Base-by-base conservation (phyloP, 805 yeast genomes). In the Candida sonorensis region DNA sequence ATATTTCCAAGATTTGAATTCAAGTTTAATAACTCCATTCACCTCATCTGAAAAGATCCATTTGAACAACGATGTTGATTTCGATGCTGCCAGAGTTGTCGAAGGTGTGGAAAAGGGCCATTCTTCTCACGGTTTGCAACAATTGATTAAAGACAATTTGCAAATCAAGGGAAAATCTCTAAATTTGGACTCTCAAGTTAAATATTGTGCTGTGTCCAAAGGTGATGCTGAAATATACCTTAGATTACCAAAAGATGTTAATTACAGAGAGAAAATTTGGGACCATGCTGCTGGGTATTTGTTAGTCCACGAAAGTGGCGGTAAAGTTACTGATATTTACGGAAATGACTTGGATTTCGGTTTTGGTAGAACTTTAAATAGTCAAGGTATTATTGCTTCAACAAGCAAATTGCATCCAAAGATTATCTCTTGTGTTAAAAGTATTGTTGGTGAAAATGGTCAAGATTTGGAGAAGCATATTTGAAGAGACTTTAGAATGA, bases 211-310 rank as follows among this genome's bases (percentile, higher is more conserved):
- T 11, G 68, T 92, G 28, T 78, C 97, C 9, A 70, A 80, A 41
- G 98, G 98, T 22, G 81, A 81, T 35, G 97, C 96, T 4, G 97
- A 92, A 48, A 72, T 92, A 10, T 92, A 94, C 49, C 65, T 92
- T 39, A 77, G 99, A 45, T 62, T 94, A 37, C 99, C 99, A 10
- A 75, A 79, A 28, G 76, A 70, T 43, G 66, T 75, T 31, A 59
- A 71, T 3, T 92, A 88, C 55, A 72, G 84, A 47, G 99, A 92
- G 55, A 92, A 92, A 59, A 87, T 92, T 38, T 92, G 98, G 97
- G 99, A 92, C 59, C 99, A 92, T 56, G 97, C 97, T 13, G 94
- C 97, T 2, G 99, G 98, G 4, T 81, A 82, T 49, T 67, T 90
- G 10, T 69, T 92, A 39, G 78, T 94, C 28, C 67, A 72, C 22